Evolutionary conservation across 495 filamentous ascomycete species (phyloP), one percentile per base, ranked within the genome.

Genomic region (Penicillium paxilli): DNA sequence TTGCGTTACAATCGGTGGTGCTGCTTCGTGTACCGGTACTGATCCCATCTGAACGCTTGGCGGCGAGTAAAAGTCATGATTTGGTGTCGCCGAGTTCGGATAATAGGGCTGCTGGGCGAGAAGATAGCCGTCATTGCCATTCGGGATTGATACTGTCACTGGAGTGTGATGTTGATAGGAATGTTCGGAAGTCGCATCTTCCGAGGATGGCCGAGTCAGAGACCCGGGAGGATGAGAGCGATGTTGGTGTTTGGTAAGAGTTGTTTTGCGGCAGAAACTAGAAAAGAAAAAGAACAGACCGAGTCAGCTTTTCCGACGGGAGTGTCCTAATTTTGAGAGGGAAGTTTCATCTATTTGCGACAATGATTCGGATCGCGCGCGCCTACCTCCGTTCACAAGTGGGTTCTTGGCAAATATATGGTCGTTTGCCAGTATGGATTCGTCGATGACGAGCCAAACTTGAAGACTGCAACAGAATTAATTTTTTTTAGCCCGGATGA

Each of bases 211-310:
- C 49, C 73, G 72, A 46, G 68, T 69, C 49, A 70, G 70, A 46
- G 80, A 75, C 3, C 86, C 84, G 46, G 82, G 77, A 26, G 84
- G 83, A 64, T 92, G 89, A 2, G 84, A 84, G 20, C 85, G 82
- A 44, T 83, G 72, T 61, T 87, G 84, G 58, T 95, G 91, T 66
- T 92, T 95, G 6, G 90, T 89, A 80, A 93, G 83, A 17, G 91
- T 93, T 9, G 90, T 92, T 65, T 93, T 92, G 35, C 91, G 83
- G 74, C 89, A 92, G 69, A 93, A 95, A 62, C 90, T 95, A 69
- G 7, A 54, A 26, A 50, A 38, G 24, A 17, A 22, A 47, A 32
- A 5, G 20, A 32, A 44, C 12, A 22, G 38, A 14, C 10, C 10
- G 38, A 41, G 38, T 41, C 38, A 41, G 38, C 38, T 41, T 41